A percentile compares a stretch with the other conserved stretches of the same genome.
phyloP scores from a whole-genome alignment of 805 yeast genomes.

The Yamadazyma insecticola region DNA sequence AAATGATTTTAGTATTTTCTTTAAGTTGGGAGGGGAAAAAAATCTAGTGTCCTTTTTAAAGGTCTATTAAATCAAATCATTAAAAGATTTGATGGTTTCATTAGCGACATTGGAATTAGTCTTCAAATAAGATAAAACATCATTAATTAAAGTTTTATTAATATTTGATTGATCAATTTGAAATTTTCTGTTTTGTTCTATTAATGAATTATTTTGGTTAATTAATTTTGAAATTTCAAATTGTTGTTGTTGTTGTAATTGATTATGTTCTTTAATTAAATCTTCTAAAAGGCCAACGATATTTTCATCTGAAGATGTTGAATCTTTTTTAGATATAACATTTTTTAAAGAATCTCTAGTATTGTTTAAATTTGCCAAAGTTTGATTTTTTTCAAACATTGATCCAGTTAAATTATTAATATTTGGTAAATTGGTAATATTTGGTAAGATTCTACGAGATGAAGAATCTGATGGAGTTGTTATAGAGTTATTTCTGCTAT shows the following conservation, averaged over 20 bases:
- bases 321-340: too few species aligned
- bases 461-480: background rate
- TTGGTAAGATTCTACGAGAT: too few species aligned
- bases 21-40: too few species aligned
- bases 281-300: conserved; percentile 4
- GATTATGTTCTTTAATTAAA: conserved; percentile 5
- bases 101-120: background rate
- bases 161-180: conserved; percentile 9
- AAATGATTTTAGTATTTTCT: too few species aligned
- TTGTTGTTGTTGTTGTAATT: conserved; percentile 4
- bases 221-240: conserved; percentile 6
- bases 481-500: too few species aligned
- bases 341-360: background rate
- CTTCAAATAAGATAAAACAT: conserved; percentile 4
- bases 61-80: conserved; percentile 1
- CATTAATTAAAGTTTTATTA: conserved; percentile 9
- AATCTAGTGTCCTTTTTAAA: too few species aligned
- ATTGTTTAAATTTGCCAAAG: background rate
- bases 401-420: too few species aligned
- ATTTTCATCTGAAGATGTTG: background rate
- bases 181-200: conserved; percentile 8
- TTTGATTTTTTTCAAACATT: too few species aligned
- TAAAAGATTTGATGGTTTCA: conserved; percentile 2
- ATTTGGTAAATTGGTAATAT: too few species aligned
- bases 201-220: conserved; percentile 6